Evolutionary conservation across 2,329 filamentous ascomycete species (phyloP).

Genomic region (Ceratocystiopsis sp.): DNA sequence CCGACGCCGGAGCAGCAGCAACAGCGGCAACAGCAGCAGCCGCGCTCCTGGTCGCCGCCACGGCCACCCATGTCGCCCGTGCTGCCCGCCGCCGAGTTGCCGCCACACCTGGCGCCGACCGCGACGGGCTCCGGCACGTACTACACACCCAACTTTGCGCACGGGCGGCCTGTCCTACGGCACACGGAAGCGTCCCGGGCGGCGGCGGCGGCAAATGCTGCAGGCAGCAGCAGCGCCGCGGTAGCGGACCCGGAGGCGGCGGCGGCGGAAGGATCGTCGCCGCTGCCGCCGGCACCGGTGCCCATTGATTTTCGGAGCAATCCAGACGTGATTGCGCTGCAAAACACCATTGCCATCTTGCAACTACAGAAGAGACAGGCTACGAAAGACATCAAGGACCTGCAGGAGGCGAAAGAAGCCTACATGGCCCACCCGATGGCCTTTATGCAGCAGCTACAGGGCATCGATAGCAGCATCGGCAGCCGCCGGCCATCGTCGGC

Average conservation of each 20-base stretch:
- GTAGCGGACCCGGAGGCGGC: neutral
- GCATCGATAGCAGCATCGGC: conserved; percentile 22
- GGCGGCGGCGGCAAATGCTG: conserved; percentile 1
- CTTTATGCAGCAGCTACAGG: conserved; percentile 52
- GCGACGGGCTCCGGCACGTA: conserved; percentile 13
- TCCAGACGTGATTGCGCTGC: conserved; percentile 73
- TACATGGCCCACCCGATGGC: conserved; percentile 54
- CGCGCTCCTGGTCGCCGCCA: conserved; percentile 26
- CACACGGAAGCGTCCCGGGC: conserved; percentile 6
- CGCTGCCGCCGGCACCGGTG: conserved; percentile 27
- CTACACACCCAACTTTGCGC: conserved; percentile 8
- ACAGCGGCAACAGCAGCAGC: neutral
- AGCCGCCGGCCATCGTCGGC: too few relatives aligned
- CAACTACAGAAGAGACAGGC: conserved; percentile 74
- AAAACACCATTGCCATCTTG: conserved; percentile 69
- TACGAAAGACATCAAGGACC: conserved; percentile 51
- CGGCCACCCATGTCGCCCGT: conserved; percentile 37
- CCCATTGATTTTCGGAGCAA: conserved; percentile 47
- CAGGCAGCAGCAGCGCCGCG: neutral
- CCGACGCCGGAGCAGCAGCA: neutral
- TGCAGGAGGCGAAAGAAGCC: conserved; percentile 52
- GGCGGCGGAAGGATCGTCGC: neutral
- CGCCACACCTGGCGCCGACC: conserved; percentile 19
- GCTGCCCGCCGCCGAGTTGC: conserved; percentile 23
- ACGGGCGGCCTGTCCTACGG: conserved; percentile 7